Base-by-base conservation (phyloP, 352 stramenopile genomes). In the Globisporangium alternatum region DNA sequence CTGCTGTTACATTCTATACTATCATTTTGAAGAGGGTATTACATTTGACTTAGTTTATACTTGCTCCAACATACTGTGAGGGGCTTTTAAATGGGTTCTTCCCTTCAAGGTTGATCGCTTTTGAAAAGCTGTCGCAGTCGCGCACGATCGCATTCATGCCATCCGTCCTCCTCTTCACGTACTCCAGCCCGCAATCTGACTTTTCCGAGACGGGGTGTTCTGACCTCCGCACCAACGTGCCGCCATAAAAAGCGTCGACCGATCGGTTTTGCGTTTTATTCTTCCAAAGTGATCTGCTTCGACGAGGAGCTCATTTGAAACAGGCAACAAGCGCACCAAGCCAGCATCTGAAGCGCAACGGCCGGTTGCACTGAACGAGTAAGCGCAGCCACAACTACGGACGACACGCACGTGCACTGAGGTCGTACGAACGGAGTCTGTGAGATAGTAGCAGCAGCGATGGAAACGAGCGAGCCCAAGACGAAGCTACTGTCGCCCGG, bases 401-500 rank as follows among this genome's bases (percentile, higher is more conserved):
- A 28, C 31, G 31, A 37, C 5, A 9, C 6, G 3, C 5, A 10
- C 31, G 31, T 41, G 15, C 35, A 52, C 21, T 17, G 19, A 52
- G 48, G 13, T 9, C 12, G 9, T 7, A 55, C 21, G 17, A 6
- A 35, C 17, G 41, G 13, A 51, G 19, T 22, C 5, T 48, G 43
- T 7, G 17, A 44, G 15, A 37, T 15, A 17, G 4, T 10, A 22
- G 33, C 31, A 19, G 5, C 13, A 19, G 35, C 31, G n/a, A 61
- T 62, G 52, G 52, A 67, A 45, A 31, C 52, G 12, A 49, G 35
- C 22, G 60, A 60, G 10, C 51, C 21, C 10, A 66, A 66, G 21
- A 56, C 43, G 8, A 67, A 67, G 62, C 31, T 62, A 45, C 53
- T 62, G 43, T 67, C 62, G 54, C 56, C 62, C 22, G 28, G 37